Evolutionary conservation across 768 basidiomycete genomes (phyloP).

Genomic region (Boletus patriciae): DNA sequence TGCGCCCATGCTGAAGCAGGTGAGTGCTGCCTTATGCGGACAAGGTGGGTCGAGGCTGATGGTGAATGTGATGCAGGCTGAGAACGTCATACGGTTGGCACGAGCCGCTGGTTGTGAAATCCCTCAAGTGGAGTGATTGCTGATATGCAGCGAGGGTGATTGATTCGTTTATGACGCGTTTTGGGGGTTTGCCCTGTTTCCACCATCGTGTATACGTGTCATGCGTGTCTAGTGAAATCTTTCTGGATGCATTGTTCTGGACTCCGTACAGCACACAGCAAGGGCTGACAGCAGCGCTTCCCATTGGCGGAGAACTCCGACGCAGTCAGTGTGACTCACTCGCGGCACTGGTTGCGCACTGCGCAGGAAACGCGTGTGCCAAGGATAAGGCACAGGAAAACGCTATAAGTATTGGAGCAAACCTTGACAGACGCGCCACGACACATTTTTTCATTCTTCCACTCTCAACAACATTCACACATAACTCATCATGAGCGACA

Average conservation of each 20-base stretch:
- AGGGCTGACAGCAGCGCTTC: too few species aligned
- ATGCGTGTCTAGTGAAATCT: background rate
- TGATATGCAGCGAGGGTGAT: background rate
- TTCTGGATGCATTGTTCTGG: background rate
- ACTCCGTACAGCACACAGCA: background rate
- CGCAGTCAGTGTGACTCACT: background rate
- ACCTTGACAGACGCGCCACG: background rate
- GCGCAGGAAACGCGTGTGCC: background rate
- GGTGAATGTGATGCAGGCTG: constrained; percentile 36
- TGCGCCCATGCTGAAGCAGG: constrained; percentile 85
- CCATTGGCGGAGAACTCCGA: background rate
- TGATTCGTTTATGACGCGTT: background rate
- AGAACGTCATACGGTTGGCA: constrained; percentile 54
- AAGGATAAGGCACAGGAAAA: background rate
- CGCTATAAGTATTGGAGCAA: constrained; percentile 8
- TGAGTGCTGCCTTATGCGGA: background rate
- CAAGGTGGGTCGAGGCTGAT: background rate
- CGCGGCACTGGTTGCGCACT: background rate
- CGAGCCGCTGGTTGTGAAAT: constrained; percentile 54
- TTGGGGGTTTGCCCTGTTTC: background rate
- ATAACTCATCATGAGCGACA: constrained; percentile 17
- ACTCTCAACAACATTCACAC: background rate
- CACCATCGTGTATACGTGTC: background rate
- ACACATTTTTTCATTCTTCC: background rate
- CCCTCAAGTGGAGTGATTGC: constrained; percentile 38